These are phyloP conservation scores for Blastobotrys capitulatus DNA, from an alignment of 1,139 yeast genomes.

Conservation along the genomic window DNA sequence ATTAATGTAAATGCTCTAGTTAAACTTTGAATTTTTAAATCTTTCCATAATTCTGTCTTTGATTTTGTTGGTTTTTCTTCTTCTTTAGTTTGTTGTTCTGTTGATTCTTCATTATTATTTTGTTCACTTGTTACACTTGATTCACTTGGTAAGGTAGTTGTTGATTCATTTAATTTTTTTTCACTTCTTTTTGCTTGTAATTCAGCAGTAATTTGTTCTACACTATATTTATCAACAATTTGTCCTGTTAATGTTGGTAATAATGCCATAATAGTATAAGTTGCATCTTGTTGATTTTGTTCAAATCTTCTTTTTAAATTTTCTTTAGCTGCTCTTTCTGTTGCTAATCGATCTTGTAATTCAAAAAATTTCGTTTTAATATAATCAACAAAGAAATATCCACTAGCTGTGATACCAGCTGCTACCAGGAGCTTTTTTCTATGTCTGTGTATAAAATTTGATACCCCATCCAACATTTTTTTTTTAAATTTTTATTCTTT, in stretches of 20 bases:
- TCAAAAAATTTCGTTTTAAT: constrained; percentile 56
- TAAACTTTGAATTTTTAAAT: constrained; percentile 68
- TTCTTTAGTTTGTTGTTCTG: not conserved
- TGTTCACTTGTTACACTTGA: not conserved
- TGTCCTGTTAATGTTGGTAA: constrained; percentile 72
- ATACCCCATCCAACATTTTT: constrained; percentile 39
- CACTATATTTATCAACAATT: constrained; percentile 57
- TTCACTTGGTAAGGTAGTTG: constrained; percentile 15
- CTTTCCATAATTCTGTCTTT: constrained; percentile 80
- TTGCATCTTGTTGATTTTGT: constrained; percentile 90
- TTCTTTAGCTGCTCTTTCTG: constrained; percentile 74
- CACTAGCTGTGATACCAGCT: constrained; percentile 52
- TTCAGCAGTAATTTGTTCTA: constrained; percentile 68
- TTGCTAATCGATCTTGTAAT: constrained; percentile 61
- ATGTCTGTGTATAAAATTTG: constrained; percentile 57
- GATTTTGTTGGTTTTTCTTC: constrained; percentile 31
- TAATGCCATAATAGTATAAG: constrained; percentile 76
- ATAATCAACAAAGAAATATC: constrained; percentile 55
- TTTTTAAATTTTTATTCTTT: not conserved
- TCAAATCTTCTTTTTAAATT: constrained; percentile 61
- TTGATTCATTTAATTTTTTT: constrained; percentile 14
- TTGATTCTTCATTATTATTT: not conserved
- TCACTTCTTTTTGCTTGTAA: constrained; percentile 52
- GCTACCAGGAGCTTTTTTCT: constrained; percentile 53
- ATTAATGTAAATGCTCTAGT: constrained; percentile 68